phyloP scores from a whole-genome alignment of 345 rosid species.

The Anacardium occidentale region DNA sequence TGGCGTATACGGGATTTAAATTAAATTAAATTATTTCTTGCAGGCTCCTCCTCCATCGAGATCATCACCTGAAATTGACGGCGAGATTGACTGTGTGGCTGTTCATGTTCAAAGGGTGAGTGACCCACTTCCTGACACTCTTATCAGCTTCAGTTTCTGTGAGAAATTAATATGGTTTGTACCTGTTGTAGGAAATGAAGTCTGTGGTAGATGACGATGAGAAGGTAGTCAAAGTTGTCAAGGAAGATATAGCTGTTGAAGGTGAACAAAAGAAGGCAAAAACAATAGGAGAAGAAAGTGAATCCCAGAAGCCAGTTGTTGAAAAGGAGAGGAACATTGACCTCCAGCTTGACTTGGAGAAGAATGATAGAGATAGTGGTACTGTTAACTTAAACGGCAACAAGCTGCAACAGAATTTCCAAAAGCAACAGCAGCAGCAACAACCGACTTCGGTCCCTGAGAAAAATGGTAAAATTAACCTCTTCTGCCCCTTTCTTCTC shows the following conservation, averaged over 20 bases:
- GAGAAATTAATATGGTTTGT: conserved; percentile 21
- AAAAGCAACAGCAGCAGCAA: conserved; percentile 59
- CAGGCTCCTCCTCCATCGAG: conserved; percentile 89
- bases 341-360: conserved; percentile 79
- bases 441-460: conserved; percentile 46
- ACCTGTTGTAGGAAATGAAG: conserved; percentile 51
- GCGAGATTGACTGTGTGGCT: conserved; percentile 56
- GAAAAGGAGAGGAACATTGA: conserved; percentile 57
- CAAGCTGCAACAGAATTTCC: conserved; percentile 48
- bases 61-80: conserved; percentile 84
- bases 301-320: conserved; percentile 41
- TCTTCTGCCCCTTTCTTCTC: background rate
- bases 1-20: background rate
- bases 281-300: conserved; percentile 36
- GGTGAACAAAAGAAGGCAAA: conserved; percentile 50
- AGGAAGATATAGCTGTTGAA: conserved; percentile 42
- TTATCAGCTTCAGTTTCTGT: background rate
- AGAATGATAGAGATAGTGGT: conserved; percentile 52
- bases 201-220: conserved; percentile 45
- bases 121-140: conserved; percentile 27
- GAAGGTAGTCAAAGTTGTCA: conserved; percentile 32
- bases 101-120: conserved; percentile 71
- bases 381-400: conserved; percentile 25
- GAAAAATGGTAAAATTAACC: conserved; percentile 47
- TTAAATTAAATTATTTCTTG: too few relatives aligned